These are phyloP conservation scores for Pilatotrama ljubarskyi DNA, from an alignment of 768 basidiomycete genomes.

Conservation along the genomic window DNA sequence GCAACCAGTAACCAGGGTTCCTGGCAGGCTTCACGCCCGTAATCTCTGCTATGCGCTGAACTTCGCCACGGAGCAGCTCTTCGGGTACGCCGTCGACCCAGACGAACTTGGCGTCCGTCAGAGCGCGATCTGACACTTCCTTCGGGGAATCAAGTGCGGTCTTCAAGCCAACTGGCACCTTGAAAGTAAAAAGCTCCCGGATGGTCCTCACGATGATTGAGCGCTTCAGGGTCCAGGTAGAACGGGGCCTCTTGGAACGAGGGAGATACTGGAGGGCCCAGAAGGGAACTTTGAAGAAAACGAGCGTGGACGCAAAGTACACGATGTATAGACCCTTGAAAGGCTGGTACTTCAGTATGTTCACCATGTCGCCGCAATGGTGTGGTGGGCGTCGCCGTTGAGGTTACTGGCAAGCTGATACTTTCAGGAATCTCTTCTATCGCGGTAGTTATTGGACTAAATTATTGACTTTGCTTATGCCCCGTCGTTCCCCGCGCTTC, in stretches of 20 bases:
- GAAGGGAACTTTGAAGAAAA: conserved; percentile 1
- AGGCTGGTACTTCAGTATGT: neutral
- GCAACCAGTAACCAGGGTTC: conserved; percentile 29
- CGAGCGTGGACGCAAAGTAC: neutral
- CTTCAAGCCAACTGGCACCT: neutral
- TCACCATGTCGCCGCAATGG: neutral
- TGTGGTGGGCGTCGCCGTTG: too few relatives aligned
- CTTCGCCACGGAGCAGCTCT: conserved; percentile 24
- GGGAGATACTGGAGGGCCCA: conserved; percentile 6
- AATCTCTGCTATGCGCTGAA: conserved; percentile 16
- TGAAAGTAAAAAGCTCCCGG: neutral
- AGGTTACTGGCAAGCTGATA: too few relatives aligned
- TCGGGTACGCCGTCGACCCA: conserved; percentile 16
- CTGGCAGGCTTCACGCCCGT: conserved; percentile 16
- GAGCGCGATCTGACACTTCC: neutral
- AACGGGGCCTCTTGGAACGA: conserved; percentile 1
- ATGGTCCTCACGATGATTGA: conserved; percentile 4
- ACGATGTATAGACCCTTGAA: conserved; percentile 1
- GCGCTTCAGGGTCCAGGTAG: conserved; percentile 9
- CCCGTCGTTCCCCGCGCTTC: too few relatives aligned
- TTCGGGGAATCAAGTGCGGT: neutral
- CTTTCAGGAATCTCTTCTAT: too few relatives aligned
- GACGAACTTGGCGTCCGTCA: conserved; percentile 12
- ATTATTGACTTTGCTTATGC: too few relatives aligned
- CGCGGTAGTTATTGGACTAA: too few relatives aligned